Conservation (phyloP, 345 rosid genomes). For the Camelina neglecta region DNA sequence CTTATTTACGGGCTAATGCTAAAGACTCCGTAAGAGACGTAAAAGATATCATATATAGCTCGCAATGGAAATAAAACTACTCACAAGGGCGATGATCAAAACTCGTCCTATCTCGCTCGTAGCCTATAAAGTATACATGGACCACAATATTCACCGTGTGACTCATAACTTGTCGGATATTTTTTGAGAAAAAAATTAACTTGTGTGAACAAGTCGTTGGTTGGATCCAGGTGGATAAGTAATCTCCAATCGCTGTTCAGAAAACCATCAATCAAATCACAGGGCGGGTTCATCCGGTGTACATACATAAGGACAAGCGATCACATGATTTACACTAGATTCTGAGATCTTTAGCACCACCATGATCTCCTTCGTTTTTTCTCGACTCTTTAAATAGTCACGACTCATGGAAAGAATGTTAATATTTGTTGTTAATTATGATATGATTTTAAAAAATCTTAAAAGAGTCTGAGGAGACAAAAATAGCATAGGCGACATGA, state of each 20-base stretch:
- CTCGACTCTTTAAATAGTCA: neutral
- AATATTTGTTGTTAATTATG: constrained; percentile 1
- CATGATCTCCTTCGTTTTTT: neutral
- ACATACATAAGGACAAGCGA: neutral
- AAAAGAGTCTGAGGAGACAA: neutral
- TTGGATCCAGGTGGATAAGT: neutral
- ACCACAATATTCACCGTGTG: neutral
- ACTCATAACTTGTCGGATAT: neutral
- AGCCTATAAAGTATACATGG: neutral
- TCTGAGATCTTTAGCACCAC: neutral
- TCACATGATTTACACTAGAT: neutral
- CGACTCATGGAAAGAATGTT: neutral
- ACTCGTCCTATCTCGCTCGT: neutral
- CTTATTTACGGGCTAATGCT: neutral
- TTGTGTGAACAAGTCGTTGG: neutral
- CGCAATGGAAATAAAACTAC: neutral
- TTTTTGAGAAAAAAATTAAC: neutral
- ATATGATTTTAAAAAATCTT: neutral
- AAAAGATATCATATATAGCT: neutral
- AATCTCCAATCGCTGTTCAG: neutral
- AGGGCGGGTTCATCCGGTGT: neutral
- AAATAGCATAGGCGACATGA: constrained; percentile 1
- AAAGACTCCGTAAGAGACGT: neutral
- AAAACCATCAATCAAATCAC: neutral
- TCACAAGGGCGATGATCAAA: neutral